Evolutionary conservation across 2,329 filamentous ascomycete species (phyloP), one percentile per base, ranked within the genome.

Genomic region (Colletotrichum sp.): DNA sequence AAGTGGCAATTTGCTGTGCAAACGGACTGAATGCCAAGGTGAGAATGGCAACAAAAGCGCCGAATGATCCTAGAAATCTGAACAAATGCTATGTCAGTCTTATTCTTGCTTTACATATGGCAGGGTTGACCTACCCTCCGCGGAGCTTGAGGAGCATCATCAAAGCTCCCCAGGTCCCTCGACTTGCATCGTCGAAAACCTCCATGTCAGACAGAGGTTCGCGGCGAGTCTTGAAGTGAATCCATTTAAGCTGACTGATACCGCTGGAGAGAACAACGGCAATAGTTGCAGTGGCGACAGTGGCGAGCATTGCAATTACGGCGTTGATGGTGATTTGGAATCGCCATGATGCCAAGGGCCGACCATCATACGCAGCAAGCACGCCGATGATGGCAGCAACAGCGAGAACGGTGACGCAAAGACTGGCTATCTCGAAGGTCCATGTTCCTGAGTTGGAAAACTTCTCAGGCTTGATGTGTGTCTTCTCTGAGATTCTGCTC

Each of bases 251-350:
- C 75, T 83, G 82, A 18, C 80, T 80, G 32, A 84, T 77, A 1
- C 82, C 81, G 18, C 80, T 81, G 36, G 81, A 81, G 6, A 84
- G 74, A 2, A 82, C 80, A 7, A 83, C 76, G 22, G 78, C 77
- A 79, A 84, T 81, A 13, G 78, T 78, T 1, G 82, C 79, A 9
- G 80, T 81, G 2, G 81, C 79, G 4, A 83, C 71, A 10, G 82
- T 81, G 1, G 81, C 80, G 28, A 84, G 70, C 58, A 83, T 71
- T 3, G 82, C 82, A 22, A 83, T 81, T n/a, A 82, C 71, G 9
- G 82, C 80, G 74, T 83, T 84, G 66, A 83, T 78, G 2, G 82
- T 83, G 70, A 83, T 80, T 39, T 79, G 79, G 61, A 81, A 82
- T 6, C 80, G 81, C 82, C 82, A 83, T 15, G 80, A 79, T 2